Percentiles rank a stretch among this genome's conserved stretches.
These are phyloP conservation scores for Schwanniomyces pseudopolymorphus DNA, from an alignment of 805 yeast genomes.

Conservation along the genomic window DNA sequence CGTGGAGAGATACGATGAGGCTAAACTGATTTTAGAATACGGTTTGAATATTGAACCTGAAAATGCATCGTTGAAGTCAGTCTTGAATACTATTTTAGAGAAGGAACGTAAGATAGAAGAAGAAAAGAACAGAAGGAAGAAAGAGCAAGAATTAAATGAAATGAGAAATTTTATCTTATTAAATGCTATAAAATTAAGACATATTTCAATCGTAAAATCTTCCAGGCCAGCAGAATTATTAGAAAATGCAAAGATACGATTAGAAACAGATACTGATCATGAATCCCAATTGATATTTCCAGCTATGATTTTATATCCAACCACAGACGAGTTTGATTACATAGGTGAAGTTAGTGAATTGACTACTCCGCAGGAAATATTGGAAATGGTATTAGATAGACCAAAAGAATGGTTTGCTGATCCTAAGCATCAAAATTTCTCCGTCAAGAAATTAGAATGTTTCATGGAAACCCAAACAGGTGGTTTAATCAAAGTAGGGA, in stretches of 20 bases:
- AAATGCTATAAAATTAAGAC: slow-evolving; percentile 63
- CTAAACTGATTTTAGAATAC: slow-evolving; percentile 61
- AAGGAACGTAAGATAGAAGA: slow-evolving; percentile 32
- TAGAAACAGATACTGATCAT: slow-evolving; percentile 65
- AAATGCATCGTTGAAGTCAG: slow-evolving; percentile 53
- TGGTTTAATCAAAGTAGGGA: slow-evolving; percentile 84
- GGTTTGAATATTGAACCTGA: slow-evolving; percentile 62
- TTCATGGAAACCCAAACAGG: slow-evolving; percentile 82
- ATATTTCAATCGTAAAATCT: slow-evolving; percentile 49
- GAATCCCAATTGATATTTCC: slow-evolving; percentile 84
- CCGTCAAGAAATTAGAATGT: slow-evolving; percentile 58
- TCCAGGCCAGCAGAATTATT: slow-evolving; percentile 57
- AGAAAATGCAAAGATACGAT: slow-evolving; percentile 47
- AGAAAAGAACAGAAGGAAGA: slow-evolving; percentile 32
- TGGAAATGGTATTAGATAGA: slow-evolving; percentile 58
- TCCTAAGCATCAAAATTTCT: slow-evolving; percentile 61
- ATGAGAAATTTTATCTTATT: slow-evolving; percentile 44
- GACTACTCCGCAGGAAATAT: slow-evolving; percentile 60
- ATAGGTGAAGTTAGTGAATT: slow-evolving; percentile 74
- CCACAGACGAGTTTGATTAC: slow-evolving; percentile 80
- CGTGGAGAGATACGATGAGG: slow-evolving; percentile 70
- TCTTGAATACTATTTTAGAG: slow-evolving; percentile 42
- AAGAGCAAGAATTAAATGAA: slow-evolving; percentile 40
- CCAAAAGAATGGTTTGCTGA: slow-evolving; percentile 69
- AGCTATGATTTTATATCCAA: slow-evolving; percentile 77